These are phyloP conservation scores for Thraustochytrium sp. DNA, from an alignment of 352 stramenopile genomes.

Conservation along the genomic window DNA sequence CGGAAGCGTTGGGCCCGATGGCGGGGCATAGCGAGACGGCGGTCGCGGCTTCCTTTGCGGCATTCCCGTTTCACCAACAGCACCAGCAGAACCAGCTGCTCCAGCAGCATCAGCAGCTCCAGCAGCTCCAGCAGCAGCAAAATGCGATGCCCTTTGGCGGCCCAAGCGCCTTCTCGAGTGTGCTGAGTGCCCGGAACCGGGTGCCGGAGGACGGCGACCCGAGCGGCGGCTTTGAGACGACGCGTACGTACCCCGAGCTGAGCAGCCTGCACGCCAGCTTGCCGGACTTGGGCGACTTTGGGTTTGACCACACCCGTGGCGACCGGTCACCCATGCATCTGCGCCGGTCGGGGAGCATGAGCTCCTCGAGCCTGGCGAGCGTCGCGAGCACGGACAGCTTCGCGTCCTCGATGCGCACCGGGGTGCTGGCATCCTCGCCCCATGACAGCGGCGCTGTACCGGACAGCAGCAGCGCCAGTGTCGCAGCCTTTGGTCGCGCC, in stretches of 20 bases:
- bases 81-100: background rate
- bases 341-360: background rate
- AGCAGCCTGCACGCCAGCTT: no score
- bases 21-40: no score
- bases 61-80: no score
- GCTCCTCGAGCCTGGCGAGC: background rate
- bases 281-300: background rate
- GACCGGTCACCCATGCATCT: background rate
- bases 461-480: background rate
- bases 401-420: background rate
- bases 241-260: background rate
- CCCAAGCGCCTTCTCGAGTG: slow-evolving; percentile 2
- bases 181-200: background rate
- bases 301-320: background rate
- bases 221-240: background rate
- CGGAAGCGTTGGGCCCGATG: no score
- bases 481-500: background rate
- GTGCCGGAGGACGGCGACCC: background rate
- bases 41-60: no score
- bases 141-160: background rate
- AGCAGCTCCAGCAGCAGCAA: background rate
- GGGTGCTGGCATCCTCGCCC: background rate
- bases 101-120: background rate
- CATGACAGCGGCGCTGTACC: background rate
- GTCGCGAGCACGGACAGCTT: background rate